Conservation (phyloP, 2,329 filamentous ascomycete species). For the Cladosporium sp. region DNA sequence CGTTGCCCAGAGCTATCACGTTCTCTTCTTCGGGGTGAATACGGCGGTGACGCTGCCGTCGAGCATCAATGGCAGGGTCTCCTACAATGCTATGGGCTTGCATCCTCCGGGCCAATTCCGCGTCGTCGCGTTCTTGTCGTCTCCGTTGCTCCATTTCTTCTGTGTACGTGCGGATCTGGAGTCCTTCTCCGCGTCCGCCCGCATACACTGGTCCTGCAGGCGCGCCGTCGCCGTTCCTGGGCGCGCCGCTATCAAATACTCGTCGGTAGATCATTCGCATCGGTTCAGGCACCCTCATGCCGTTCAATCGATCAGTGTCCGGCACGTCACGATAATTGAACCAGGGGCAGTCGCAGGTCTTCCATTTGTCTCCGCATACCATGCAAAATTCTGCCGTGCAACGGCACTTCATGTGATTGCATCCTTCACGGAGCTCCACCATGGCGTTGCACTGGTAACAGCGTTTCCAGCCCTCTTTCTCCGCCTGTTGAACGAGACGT, state of each 20-base stretch:
- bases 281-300: slow-evolving; percentile 48
- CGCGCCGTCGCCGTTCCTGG: slow-evolving; percentile 13
- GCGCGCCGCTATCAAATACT: slow-evolving; percentile 21
- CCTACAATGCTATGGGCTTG: slow-evolving; percentile 40
- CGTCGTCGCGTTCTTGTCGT: slow-evolving; percentile 45
- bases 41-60: slow-evolving; percentile 33
- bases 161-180: slow-evolving; percentile 27
- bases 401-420: slow-evolving; percentile 83
- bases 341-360: slow-evolving; percentile 76
- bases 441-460: slow-evolving; percentile 70
- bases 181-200: slow-evolving; percentile 4
- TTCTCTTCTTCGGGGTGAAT: slow-evolving; percentile 25
- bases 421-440: slow-evolving; percentile 77
- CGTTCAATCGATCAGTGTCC: slow-evolving; percentile 53
- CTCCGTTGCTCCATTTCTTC: slow-evolving; percentile 37
- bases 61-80: slow-evolving; percentile 24
- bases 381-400: slow-evolving; percentile 86
- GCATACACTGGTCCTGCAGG: slow-evolving; percentile 6
- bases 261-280: slow-evolving; percentile 35
- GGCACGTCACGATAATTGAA: slow-evolving; percentile 56
- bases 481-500: slow-evolving; percentile 60
- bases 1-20: slow-evolving; percentile 41
- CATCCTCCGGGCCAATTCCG: slow-evolving; percentile 49
- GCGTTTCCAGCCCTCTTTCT: slow-evolving; percentile 66
- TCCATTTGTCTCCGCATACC: slow-evolving; percentile 78